Evolutionary conservation across 306 rosid species (phyloP).

Genomic region (Dryas alaskensis): DNA sequence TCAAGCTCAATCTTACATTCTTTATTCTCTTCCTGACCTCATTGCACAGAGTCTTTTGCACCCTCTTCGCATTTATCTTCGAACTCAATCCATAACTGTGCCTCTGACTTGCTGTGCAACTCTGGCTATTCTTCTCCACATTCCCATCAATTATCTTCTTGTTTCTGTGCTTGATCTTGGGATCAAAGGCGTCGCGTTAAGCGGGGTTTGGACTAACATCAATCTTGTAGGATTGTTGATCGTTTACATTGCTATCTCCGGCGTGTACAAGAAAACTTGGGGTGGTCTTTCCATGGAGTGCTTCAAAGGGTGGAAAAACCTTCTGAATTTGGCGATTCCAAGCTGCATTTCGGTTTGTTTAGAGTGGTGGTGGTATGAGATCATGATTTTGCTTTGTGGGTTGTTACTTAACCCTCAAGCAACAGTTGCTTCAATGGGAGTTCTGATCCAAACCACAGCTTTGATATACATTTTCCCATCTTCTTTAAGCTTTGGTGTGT

Average conservation of each 20-base stretch:
- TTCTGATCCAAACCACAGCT: slow-evolving; percentile 82
- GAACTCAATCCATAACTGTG: slow-evolving; percentile 70
- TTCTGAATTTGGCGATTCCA: slow-evolving; percentile 64
- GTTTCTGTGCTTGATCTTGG: slow-evolving; percentile 59
- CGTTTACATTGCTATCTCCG: slow-evolving; percentile 49
- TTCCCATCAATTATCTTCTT: slow-evolving; percentile 76
- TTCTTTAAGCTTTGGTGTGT: slow-evolving; percentile 77
- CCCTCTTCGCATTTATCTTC: slow-evolving; percentile 71
- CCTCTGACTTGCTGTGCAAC: slow-evolving; percentile 72
- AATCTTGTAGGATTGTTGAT: slow-evolving; percentile 60
- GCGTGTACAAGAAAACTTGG: slow-evolving; percentile 68
- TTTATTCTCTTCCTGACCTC: slow-evolving; percentile 80
- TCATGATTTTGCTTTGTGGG: slow-evolving; percentile 86
- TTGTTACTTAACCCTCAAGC: slow-evolving; percentile 73
- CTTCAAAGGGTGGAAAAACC: slow-evolving; percentile 50
- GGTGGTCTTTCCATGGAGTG: slow-evolving; percentile 46
- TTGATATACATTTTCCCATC: slow-evolving; percentile 90
- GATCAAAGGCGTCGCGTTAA: slow-evolving; percentile 64
- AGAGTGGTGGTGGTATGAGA: slow-evolving; percentile 99
- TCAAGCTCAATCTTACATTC: slow-evolving; percentile 64
- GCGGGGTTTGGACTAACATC: slow-evolving; percentile 78
- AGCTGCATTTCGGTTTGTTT: slow-evolving; percentile 90
- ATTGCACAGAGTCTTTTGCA: slow-evolving; percentile 67
- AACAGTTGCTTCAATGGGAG: slow-evolving; percentile 92
- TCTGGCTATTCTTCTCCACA: slow-evolving; percentile 57